Base-by-base conservation (phyloP, 73 alveolate genomes). In the Breviolum minutum region DNA sequence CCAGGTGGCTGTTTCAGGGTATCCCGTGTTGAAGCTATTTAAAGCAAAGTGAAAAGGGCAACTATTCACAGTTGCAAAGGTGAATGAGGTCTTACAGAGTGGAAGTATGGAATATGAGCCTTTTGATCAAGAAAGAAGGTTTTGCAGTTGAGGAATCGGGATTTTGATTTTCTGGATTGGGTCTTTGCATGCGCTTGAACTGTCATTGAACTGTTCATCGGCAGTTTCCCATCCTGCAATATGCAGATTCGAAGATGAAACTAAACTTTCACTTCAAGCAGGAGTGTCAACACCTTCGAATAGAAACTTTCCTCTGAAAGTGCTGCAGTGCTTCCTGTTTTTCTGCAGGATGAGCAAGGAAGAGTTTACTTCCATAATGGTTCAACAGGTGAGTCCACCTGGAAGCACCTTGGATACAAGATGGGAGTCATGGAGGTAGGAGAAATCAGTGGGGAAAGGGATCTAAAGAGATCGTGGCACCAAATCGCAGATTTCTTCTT, bases 341-440 rank as follows among this genome's bases (percentile, higher is more conserved):
- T 54, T 26, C 27, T 60, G 24, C 87, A 90, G 96, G 98, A 93
- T 66, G 98, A 93, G 83, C 98, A 93, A 69, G 69, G 98, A 27
- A 48, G 98, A 19, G 98, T 76, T n/a, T 93, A 93, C 92, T 93
- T 93, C 81, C 98, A 93, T 82, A 93, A 93, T 69, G 81, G 83
- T 81, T 61, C 98, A 7, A 93, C 82, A 7, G 98, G 98, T 54
- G 98, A 93, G 82, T 76, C 92, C 40, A 74, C 89, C 81, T 93
- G 98, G 98, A 93, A 77, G 98, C 82, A 22, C 27, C 96, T 20
- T 90, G 84, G 95, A 40, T 7, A 17, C 68, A 66, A 22, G 54
- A 40, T 40, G 54, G 54, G 54, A 40, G 54, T 40, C 5, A 40
- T 40, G 54, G 54, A 40, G 54, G 54, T 40, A 40, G 54, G 54